Evolutionary conservation across 768 basidiomycete genomes (phyloP), one percentile per base, ranked within the genome.

Genomic region (Naganishia randhawae): DNA sequence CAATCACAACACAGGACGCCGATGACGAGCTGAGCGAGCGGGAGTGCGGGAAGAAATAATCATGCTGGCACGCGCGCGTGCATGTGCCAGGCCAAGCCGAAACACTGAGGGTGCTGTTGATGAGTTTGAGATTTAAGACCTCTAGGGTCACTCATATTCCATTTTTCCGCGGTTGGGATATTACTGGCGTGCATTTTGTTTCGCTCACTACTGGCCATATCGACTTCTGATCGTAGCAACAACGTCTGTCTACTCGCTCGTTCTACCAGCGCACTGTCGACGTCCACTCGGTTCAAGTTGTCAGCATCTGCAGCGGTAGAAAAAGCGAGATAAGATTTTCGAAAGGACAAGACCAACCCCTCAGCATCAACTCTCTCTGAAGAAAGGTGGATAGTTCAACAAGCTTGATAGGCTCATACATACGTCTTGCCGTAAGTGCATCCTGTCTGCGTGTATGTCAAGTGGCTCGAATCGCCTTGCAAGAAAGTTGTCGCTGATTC

Each of bases 81-180:
- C 7, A 19, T 19, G 41, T 42, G 41, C 41, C 41, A 42, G 8
- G 19, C 8, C 5, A 48, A 11, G 45, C 45, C 45, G 45, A 48
- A 48, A 48, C 45, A n/a, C n/a, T n/a, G 4, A 48, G 14, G 37
- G 8, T 39, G 41, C 14, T 42, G 41, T 42, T 48, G 45, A 48
- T 48, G 45, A 48, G 45, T 48, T 48, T 48, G 45, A 48, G 45
- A 22, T 48, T 48, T 48, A 22, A 48, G 45, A 48, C 45, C 45
- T 48, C 19, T 42, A n/a, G n/a, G n/a, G n/a, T 39, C 14, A 8
- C 37, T 14, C 8, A 8, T 39, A 8, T 14, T 39, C 14, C 14
- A 8, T 14, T 39, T 42, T 42, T 42, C 41, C 41, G 41, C 41
- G 41, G 41, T 42, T 19, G 14, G 14, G 14, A 42, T 42, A 42